Base-by-base conservation (phyloP, 1,139 yeast genomes). In the Debaryomyces singareniensis region DNA sequence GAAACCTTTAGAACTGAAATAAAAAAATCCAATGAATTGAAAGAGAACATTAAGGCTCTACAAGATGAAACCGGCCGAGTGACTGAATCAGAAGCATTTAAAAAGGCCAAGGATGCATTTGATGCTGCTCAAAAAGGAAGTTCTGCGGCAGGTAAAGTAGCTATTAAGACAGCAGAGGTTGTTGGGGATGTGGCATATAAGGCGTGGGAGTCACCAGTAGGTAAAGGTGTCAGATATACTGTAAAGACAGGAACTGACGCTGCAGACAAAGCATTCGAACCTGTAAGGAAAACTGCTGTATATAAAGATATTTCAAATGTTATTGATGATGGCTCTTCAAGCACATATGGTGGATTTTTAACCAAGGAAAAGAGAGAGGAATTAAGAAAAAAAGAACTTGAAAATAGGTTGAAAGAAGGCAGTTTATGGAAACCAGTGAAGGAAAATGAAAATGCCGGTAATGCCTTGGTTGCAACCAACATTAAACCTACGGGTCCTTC, bases 131-230 rank as follows among this genome's bases (percentile, higher is more conserved):
- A 80, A 50, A 75, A 75, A 49, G 83, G 86, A 9, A 69, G 81
- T 12, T 75, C 89, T 26, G 87, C 87, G 25, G 85, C 95, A 6
- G 89, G 95, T 3, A 75, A 81, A 52, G 84, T 87, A 27, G 75
- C 87, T 35, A 75, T 77, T 45, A 84, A 84, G 59, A 91, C 97
- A 2, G 96, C 97, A n/a, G 86, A 83, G 47, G 93, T 80, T 21
- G 86, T 91, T 18, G 98, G 96, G 33, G 80, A 74, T 33, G 94
- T 78, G 27, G 98, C 96, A 3, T 70, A 74, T 27, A 80, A 80
- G 39, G 96, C 97, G 1, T 93, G 99, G 99, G 96, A 93, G 38
- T 86, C 96, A 2, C 87, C 91, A 20, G 84, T 91, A 28, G 91
- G 95, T 40, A 79, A 81, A 56, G 83, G 80, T 30, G 91, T 95